These are phyloP conservation scores for Cupressus sempervirens DNA, from an alignment of 75 land plant species.

Conservation along the genomic window DNA sequence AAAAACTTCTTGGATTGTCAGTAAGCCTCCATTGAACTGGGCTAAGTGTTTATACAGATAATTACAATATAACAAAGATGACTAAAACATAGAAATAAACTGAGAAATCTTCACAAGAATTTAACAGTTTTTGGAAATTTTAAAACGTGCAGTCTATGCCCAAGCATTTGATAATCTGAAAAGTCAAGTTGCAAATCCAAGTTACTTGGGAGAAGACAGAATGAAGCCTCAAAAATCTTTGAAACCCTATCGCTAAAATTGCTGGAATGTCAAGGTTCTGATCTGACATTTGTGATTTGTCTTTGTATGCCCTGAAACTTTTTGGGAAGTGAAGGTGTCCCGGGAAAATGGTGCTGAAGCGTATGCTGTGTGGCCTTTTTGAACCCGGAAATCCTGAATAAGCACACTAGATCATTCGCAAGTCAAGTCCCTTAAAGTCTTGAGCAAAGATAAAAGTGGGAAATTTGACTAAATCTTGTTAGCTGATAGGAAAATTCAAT, in stretches of 20 bases:
- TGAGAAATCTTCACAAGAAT: too few relatives aligned
- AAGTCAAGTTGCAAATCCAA: background rate
- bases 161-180: background rate
- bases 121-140: background rate
- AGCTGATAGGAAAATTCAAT: background rate
- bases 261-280: background rate
- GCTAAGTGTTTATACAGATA: background rate
- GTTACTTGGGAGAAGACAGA: background rate
- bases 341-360: background rate
- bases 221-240: background rate
- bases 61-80: background rate
- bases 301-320: too few relatives aligned
- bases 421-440: background rate
- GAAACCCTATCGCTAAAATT: background rate
- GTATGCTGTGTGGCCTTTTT: background rate
- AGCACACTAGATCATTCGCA: background rate
- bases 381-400: background rate
- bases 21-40: background rate
- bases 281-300: background rate
- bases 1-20: background rate
- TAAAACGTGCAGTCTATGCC: too few relatives aligned
- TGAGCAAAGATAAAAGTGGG: background rate
- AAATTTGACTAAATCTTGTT: background rate
- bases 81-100: background rate
- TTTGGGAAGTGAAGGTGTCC: background rate